Evolutionary conservation across 306 rosid species (phyloP).

Genomic region (Rosa rugosa): DNA sequence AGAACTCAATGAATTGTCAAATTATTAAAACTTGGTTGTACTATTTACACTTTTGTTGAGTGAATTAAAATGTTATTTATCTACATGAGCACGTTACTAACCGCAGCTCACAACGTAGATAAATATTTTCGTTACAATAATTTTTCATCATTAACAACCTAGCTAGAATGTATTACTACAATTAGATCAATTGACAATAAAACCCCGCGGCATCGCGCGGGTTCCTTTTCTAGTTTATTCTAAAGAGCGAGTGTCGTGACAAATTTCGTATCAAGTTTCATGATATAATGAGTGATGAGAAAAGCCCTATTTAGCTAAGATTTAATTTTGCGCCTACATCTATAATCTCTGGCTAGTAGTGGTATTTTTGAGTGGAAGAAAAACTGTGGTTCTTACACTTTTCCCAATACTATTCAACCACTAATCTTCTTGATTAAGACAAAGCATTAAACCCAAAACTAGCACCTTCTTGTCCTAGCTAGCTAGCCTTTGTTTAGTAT

Average conservation of each 20-base stretch:
- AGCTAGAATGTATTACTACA: too few species aligned
- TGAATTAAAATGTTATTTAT: too few species aligned
- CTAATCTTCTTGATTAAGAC: conserved; percentile 12
- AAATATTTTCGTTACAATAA: too few species aligned
- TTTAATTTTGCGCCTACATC: not conserved
- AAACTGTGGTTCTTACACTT: not conserved
- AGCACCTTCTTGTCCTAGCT: not conserved
- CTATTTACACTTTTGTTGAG: too few species aligned
- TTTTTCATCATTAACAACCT: too few species aligned
- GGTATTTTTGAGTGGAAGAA: not conserved
- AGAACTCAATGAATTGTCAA: too few species aligned
- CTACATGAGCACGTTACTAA: too few species aligned
- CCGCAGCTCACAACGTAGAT: too few species aligned
- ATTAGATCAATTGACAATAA: too few species aligned
- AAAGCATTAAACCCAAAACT: not conserved
- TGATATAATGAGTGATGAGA: not conserved
- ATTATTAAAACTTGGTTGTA: too few species aligned
- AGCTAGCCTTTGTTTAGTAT: not conserved
- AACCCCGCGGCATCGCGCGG: too few species aligned
- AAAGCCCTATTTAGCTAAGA: not conserved
- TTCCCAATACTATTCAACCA: conserved; percentile 8
- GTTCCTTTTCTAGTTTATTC: too few species aligned
- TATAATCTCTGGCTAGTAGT: not conserved
- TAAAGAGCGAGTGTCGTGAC: not conserved
- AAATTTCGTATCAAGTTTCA: not conserved